These are phyloP conservation scores for Fusarium paranaense DNA, from an alignment of 2,329 filamentous ascomycete species.

Conservation along the genomic window DNA sequence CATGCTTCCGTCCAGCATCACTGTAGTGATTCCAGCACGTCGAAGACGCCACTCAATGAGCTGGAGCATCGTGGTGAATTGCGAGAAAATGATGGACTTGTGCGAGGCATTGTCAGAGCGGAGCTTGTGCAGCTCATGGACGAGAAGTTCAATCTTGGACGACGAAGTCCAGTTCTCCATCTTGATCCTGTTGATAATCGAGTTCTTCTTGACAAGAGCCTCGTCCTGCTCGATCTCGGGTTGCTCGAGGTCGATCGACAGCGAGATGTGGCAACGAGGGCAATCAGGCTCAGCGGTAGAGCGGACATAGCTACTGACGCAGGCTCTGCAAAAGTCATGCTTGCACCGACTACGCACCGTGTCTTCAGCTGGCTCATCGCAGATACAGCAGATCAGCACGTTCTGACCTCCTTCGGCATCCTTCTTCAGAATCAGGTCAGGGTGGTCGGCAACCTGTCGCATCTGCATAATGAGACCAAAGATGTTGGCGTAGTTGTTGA, in stretches of 20 bases:
- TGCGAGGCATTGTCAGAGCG: constrained; percentile 92
- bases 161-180: constrained; percentile 99
- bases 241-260: constrained; percentile 93
- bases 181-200: constrained; percentile 98
- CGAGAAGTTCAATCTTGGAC: constrained; percentile 96
- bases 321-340: constrained; percentile 73
- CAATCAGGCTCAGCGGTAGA: constrained; percentile 85
- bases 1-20: constrained; percentile 99
- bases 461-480: constrained; percentile 99
- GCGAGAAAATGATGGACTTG: constrained; percentile 97
- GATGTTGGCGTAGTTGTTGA: constrained; percentile 99
- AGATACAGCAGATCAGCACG: constrained; percentile 91
- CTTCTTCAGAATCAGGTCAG: constrained; percentile 92
- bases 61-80: constrained; percentile 97
- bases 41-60: constrained; percentile 96
- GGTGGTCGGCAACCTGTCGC: constrained; percentile 97
- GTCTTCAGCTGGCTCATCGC: constrained; percentile 95
- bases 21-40: constrained; percentile 96
- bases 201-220: constrained; percentile 87
- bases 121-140: constrained; percentile 93
- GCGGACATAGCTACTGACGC: constrained; percentile 68
- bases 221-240: constrained; percentile 95
- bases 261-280: constrained; percentile 88
- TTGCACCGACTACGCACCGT: constrained; percentile 91
- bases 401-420: constrained; percentile 88